Evolutionary conservation across 129 eudicot genomes (phyloP), one percentile per base, ranked within the genome.

Genomic region (Lactuca sativa): DNA sequence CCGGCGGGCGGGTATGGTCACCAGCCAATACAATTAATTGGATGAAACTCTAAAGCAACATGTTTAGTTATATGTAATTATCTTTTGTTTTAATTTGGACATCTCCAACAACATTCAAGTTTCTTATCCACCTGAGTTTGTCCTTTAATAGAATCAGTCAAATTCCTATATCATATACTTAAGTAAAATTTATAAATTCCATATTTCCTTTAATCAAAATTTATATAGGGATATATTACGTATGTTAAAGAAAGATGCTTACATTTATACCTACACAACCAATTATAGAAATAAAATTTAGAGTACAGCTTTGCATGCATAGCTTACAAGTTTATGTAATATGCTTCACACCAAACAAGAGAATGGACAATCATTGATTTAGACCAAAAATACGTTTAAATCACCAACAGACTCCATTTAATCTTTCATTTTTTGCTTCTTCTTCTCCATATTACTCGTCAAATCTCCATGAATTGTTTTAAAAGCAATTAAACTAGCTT

Each of bases 341-440:
- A 59, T 59, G 59, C 52, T 21, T 75, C 80, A 75, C 69, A 75
- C 80, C 80, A 75, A 75, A 67, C 74, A 14, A 74, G 16, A 64
- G 43, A 36, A 37, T 17, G 47, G 53, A 57, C 62, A n/a, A 17
- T 59, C 48, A 75, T 59, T 59, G 69, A 49, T 67, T 66, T 75
- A 59, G 47, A 4, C 74, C 37, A 75, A 59, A 58, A 67, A 21
- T 58, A 67, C 62, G 62, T 75, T 59, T 67, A 30, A 67, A 67
- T 67, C 49, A 67, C 74, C 80, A 75, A 75, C 74, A 67, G 74
- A 67, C 74, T 37, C 61, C 55, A 57, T 56, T 74, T 33, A 65
- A 66, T 47, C 66, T 44, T 65, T 47, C 78, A 34, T n/a, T 74
- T 69, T 47, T 57, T 57, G 36, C 60, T 38, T 48, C 67, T 74